Evolutionary conservation across 495 filamentous ascomycete genomes (phyloP), one percentile per base, ranked within the genome.

Genomic region (Hyaloscypha bicolor): DNA sequence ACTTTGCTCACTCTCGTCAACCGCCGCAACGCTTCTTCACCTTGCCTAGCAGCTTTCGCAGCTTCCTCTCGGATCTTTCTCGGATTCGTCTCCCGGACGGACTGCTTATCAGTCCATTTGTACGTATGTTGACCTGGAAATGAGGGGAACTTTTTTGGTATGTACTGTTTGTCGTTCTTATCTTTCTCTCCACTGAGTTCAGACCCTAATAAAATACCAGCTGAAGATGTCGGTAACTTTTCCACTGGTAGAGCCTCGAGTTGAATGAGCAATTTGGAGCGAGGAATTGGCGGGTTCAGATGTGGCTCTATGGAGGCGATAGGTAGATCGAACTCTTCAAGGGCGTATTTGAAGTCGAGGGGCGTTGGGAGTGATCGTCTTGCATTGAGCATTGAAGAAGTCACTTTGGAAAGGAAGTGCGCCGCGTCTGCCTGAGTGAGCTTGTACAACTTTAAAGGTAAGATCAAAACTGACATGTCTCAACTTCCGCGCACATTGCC

Each of bases 111-210:
- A 1, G 90, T 92, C 37, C 82, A 78, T 68, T 86, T 84, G 75
- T 89, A 94, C 16, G 91, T 91, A 75, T 94, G 91, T 72, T 84
- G 86, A 69, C 87, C 87, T 9, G 91, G 91, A 48, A 92, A 88
- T 25, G 83, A 74, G 11, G 91, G 91, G 66, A 94, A 89, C 61
- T 90, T 84, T 59, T 77, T 80, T 0, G 90, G 90, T 55, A 92
- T 86, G 66, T 89, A 88, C 31, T 76, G 73, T 68, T 77, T 80
- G 30, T 72, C 73, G 31, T 76, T 75, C 58, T 82, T 83, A 37
- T 87, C 82, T 35, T 78, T 74, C 51, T 81, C 78, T 9, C 80
- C 83, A 42, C 81, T 85, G 21, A 92, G 77, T 21, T 83, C 78
- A 1, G 81, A 73, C 5, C 83, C 86, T 9, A 91, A 75, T 5